Base-by-base conservation (phyloP, 2,329 filamentous ascomycete genomes). In the Monosporascus sp. region DNA sequence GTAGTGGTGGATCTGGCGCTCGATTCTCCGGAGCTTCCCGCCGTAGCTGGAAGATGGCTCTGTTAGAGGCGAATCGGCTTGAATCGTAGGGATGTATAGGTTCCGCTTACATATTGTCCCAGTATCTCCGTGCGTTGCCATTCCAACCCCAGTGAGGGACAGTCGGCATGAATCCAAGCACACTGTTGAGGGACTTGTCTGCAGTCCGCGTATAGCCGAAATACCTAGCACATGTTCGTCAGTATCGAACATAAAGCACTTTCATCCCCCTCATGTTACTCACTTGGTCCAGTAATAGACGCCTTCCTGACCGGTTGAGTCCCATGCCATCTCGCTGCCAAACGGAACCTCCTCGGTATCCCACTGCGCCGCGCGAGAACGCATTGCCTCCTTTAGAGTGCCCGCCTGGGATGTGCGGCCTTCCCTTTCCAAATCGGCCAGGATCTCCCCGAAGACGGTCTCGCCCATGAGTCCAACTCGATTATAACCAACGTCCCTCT, bases 101-200 rank as follows among this genome's bases (percentile, higher is more conserved):
- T 20, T 16, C 11, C 38, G 17, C 76, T 62, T 70, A 80, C 66
- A 78, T 65, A 50, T 81, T 82, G 59, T 85, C 82, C 82, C 82
- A 84, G 64, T 84, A 84, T 6, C 81, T 67, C 2, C 82, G 73
- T 0, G 81, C 80, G 56, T 84, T 84, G 14, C 82, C 82, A 50
- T 85, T 83, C 78, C 78, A 85, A 3, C 79, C 82, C 82, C 82
- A 85, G 57, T 84, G 82, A 1, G 80, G 71, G 0, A 85, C 76
- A 0, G 78, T 80, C 0, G 82, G 81, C 71, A 76, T 82, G 56
- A 78, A 84, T 0, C 78, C 82, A 1, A 81, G 62, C 4, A 85
- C 79, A 22, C 76, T 79, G 52, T 78, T 71, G 46, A 84, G 69
- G 0, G 75, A 77, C 58, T 83, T 84, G 1, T 64, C 64, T 0